Evolutionary conservation across 495 filamentous ascomycete genomes (phyloP).

Genomic region (Oleoguttula mirabilis): DNA sequence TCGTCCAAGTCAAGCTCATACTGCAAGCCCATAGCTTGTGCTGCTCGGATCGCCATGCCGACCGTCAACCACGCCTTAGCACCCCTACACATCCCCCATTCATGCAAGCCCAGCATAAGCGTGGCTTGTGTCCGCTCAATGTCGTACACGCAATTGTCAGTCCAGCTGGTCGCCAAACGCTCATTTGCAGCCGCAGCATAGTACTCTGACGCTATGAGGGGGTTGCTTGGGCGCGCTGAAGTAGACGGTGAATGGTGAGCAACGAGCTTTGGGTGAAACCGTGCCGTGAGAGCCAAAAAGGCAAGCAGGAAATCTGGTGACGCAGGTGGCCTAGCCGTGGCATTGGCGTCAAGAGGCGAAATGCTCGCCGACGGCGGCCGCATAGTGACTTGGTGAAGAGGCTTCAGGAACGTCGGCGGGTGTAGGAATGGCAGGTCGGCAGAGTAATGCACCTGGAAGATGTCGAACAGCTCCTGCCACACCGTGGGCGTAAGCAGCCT

Average conservation of each 20-base stretch:
- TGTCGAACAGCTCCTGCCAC: constrained; percentile 47
- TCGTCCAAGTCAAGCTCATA: constrained; percentile 49
- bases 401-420: constrained; percentile 56
- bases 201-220: constrained; percentile 60
- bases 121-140: constrained; percentile 65
- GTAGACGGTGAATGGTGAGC: constrained; percentile 47
- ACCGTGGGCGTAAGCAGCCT: constrained; percentile 37
- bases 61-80: constrained; percentile 58
- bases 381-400: constrained; percentile 38
- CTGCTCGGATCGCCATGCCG: constrained; percentile 62
- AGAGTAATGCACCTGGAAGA: constrained; percentile 72
- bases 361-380: constrained; percentile 22
- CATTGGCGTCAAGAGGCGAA: constrained; percentile 22
- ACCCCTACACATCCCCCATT: constrained; percentile 71
- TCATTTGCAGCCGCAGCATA: constrained; percentile 55
- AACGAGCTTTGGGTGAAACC: constrained; percentile 60
- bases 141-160: constrained; percentile 36
- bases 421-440: constrained; percentile 76
- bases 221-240: constrained; percentile 41
- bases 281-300: constrained; percentile 66
- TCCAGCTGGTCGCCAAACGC: constrained; percentile 38
- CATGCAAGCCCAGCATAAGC: constrained; percentile 72
- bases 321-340: constrained; percentile 30
- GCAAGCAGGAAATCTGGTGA: constrained; percentile 61
- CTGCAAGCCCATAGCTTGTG: constrained; percentile 58